Percentiles rank a stretch among this genome's conserved stretches.
Conservation (phyloP, 768 basidiomycete genomes). For the Mycena rebaudengoi region DNA sequence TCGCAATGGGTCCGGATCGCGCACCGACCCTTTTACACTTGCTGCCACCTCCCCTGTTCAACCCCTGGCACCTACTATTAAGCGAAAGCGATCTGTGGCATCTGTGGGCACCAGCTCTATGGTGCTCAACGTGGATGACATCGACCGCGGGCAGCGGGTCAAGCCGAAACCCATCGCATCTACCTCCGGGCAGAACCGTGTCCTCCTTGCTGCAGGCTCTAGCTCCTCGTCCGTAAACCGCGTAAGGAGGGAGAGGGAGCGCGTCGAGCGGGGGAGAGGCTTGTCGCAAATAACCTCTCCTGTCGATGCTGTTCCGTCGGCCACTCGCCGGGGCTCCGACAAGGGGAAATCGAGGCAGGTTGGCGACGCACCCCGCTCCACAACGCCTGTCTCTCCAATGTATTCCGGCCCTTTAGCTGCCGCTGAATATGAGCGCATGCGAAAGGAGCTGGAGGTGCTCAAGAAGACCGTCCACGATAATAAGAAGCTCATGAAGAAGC, state of each 20-base stretch:
- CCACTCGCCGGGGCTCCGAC: conserved; percentile 1
- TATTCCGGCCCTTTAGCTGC: conserved; percentile 48
- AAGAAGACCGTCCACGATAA: conserved; percentile 57
- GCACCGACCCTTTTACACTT: conserved; percentile 21
- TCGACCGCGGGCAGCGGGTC: conserved; percentile 25
- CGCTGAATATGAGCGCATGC: conserved; percentile 62
- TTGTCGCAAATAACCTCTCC: too few relatives aligned
- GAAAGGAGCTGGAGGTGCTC: conserved; percentile 63
- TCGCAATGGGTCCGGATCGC: conserved; percentile 22
- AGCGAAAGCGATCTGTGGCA: conserved; percentile 23
- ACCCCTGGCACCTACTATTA: conserved; percentile 9
- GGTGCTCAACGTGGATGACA: background rate
- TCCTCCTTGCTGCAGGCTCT: background rate
- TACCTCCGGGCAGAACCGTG: conserved; percentile 2
- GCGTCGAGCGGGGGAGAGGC: too few relatives aligned
- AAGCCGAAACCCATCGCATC: conserved; percentile 13
- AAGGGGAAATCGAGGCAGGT: conserved; percentile 19
- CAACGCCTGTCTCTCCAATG: background rate
- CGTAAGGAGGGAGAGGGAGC: conserved; percentile 20
- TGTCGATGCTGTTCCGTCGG: background rate
- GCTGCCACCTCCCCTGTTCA: too few relatives aligned
- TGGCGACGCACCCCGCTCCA: background rate
- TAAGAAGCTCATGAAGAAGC: conserved; percentile 62
- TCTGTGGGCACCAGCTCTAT: conserved; percentile 1
- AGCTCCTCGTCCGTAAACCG: conserved; percentile 5